phyloP scores from a whole-genome alignment of 208 protist genomes.

The Vickermania ingenoplastis region DNA sequence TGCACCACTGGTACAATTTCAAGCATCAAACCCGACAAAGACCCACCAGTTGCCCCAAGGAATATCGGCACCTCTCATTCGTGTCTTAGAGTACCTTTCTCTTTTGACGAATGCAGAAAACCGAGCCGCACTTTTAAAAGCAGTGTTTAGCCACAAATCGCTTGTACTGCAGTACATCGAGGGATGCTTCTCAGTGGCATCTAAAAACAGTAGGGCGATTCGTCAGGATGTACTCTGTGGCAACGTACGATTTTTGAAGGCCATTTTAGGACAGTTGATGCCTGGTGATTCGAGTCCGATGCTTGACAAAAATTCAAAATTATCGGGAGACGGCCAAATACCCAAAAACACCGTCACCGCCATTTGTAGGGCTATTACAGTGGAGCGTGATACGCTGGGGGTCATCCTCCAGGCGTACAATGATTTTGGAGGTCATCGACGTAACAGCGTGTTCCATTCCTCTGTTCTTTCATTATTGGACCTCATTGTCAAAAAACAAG shows the following conservation, averaged over 20 bases:
- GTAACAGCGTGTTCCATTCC: constrained; percentile 61
- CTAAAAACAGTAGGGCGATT: constrained; percentile 12
- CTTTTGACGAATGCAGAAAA: constrained; percentile 24
- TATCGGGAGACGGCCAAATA: constrained; percentile 17
- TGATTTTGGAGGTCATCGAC: constrained; percentile 30
- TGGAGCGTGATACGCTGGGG: constrained; percentile 52
- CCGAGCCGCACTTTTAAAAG: constrained; percentile 40
- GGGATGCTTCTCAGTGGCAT: constrained; percentile 27
- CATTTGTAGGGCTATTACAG: constrained; percentile 51
- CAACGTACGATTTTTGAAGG: constrained; percentile 46
- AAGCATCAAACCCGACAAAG: constrained; percentile 9
- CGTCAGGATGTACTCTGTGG: constrained; percentile 44
- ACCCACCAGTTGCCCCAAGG: constrained; percentile 22
- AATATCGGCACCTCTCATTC: constrained; percentile 45
- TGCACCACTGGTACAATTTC: constrained; percentile 30
- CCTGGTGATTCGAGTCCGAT: too few species aligned
- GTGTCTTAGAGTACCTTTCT: constrained; percentile 55
- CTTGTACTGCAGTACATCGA: constrained; percentile 52
- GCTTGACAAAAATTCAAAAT: not conserved
- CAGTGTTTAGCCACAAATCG: constrained; percentile 50
- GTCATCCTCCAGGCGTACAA: constrained; percentile 44
- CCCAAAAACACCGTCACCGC: constrained; percentile 17
- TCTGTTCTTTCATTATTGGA: constrained; percentile 38
- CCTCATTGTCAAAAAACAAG: constrained; percentile 23
- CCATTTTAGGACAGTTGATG: constrained; percentile 31